Evolutionary conservation across 371 early-diverging fungal genomes (phyloP), one percentile per base, ranked within the genome.

Genomic region (Gilbertella persicaria): DNA sequence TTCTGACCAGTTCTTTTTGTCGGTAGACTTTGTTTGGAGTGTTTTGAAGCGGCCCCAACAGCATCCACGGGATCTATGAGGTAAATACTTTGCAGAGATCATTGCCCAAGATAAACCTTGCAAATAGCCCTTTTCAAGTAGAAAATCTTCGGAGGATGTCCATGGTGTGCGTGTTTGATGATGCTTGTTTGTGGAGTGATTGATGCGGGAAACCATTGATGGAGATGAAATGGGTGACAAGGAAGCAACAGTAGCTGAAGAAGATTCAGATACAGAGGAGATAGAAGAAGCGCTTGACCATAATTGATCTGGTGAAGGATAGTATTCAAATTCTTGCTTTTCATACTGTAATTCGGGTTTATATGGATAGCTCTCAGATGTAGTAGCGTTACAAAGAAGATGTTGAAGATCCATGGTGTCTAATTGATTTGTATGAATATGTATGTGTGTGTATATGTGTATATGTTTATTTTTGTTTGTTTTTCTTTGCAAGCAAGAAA

Each of bases 41-140:
- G 74, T 73, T 37, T 70, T 73, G 39, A 70, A 73, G 23, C 74
- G 60, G 3, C 74, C 74, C 70, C 74, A 73, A 19, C 74, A 73
- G 23, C 74, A 73, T 7, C 74, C 70, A 25, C 74, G 65, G 19
- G 74, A 73, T 10, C 74, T 67, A 45, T 73, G 74, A 21, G 70
- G 74, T 16, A 70, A 40, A 29, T 73, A 73, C 0, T 65, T 73
- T 3, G 74, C 51, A 9, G 74, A 73, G 37, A 73, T 67, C 68
- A 67, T 63, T 9, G 70, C 70, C 74, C 74, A 73, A 19, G 74
- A 73, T 8, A 73, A 36, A 9, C 70, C 74, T 64, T 73, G 67
- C n/a, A 48, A 56, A 39, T 70, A 73, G 0, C 74, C 74, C 30
- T 63, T 60, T 43, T 66, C 62, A 25, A 73, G 40, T 29, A 73